Evolutionary conservation across 2,329 filamentous ascomycete genomes (phyloP), one percentile per base, ranked within the genome.

Genomic region (Clarireedia homoeocarpa): DNA sequence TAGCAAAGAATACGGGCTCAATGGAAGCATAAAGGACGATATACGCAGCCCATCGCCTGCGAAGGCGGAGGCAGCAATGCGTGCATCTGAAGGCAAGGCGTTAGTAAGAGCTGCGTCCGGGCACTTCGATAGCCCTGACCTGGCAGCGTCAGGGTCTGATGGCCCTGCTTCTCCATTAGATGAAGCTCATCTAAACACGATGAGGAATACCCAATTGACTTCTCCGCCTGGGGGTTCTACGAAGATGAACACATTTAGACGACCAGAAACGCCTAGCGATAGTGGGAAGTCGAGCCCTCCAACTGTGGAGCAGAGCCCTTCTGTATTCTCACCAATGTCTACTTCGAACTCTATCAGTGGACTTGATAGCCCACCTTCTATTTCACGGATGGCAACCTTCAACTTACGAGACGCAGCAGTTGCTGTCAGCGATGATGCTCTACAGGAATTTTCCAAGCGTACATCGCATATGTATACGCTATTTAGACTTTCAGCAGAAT

Each of bases 401-500:
- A 63, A 56, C 24, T 40, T 68, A 30, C 62, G 64, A 39, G 64
- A 62, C n/a, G 61, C 62, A 27, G 62, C 62, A 38, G 24, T 61
- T 38, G 60, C 63, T 53, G 53, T 65, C 6, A 63, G 60, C 36
- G 84, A 88, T 50, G 82, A 84, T 55, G 85, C 89, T 0, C 77
- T 91, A 50, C 72, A 78, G 6, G 80, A 85, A 12, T 95, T 96
- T 67, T 80, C 83, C 3, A 69, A 74, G 5, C 84, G 90, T 26
- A 87, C 88, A 3, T 81, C 79, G 20, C 88, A 91, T 67, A 80
- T 94, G 63, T 85, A 82, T 59, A 84, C 86, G 61, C 77, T 94
- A 2, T 95, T 95, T 67, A 78, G 83, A 39, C 71, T 92, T 45
- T 88, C 91, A 56, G 85, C 90, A 0, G 89, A 95, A 69, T 80